Evolutionary conservation across 306 rosid species (phyloP).

Genomic region (Ziziphus jujuba): DNA sequence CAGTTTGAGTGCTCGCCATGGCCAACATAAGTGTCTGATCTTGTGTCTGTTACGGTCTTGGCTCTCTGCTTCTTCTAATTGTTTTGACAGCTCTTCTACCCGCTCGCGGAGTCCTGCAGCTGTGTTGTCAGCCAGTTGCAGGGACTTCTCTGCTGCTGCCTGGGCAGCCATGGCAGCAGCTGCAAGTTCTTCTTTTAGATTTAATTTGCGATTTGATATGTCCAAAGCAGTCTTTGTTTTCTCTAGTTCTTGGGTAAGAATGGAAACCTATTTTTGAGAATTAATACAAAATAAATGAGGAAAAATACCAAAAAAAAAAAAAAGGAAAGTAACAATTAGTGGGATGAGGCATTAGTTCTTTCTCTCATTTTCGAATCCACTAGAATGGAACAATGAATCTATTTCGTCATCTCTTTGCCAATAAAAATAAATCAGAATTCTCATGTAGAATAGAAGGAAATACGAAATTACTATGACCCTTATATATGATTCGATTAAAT

Average conservation of each 20-base stretch:
- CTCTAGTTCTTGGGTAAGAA: conserved; percentile 74
- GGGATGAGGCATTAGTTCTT: too few species aligned
- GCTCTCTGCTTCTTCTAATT: conserved; percentile 68
- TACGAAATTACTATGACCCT: too few species aligned
- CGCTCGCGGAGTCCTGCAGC: conserved; percentile 52
- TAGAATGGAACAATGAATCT: too few species aligned
- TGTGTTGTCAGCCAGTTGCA: conserved; percentile 66
- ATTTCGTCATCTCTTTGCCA: too few species aligned
- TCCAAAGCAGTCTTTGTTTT: conserved; percentile 66
- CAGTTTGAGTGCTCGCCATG: conserved; percentile 58
- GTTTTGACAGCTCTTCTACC: conserved; percentile 58
- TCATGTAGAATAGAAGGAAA: too few species aligned
- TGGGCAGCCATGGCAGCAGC: conserved; percentile 75
- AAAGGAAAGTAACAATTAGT: too few species aligned
- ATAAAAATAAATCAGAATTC: too few species aligned
- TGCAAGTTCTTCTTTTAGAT: conserved; percentile 76
- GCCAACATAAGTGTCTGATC: conserved; percentile 74
- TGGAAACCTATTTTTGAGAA: conserved; percentile 14
- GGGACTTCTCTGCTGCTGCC: conserved; percentile 80
- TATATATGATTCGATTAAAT: too few species aligned
- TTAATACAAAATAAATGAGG: background rate
- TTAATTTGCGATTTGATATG: conserved; percentile 60
- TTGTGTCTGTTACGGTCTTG: conserved; percentile 43
- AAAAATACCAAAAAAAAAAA: background rate
- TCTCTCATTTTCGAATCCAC: too few species aligned